Percentiles rank a stretch among this genome's conserved stretches.
Evolutionary conservation across 768 basidiomycete species (phyloP).

Genomic region (Glaciozyma antarctica): DNA sequence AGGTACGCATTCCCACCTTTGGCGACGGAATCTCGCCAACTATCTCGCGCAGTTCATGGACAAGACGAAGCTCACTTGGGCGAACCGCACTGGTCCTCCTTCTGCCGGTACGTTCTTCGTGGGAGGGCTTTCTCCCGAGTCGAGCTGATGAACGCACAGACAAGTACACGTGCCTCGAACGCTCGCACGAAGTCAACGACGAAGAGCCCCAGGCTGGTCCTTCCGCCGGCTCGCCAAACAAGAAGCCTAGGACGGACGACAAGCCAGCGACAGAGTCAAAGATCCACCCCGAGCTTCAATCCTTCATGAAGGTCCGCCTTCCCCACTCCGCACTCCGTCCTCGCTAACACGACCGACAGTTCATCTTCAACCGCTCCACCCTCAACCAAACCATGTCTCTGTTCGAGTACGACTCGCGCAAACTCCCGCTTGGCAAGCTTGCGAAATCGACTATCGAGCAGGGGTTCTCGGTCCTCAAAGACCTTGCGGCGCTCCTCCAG

Average conservation of each 20-base stretch:
- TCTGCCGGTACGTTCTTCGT: background rate
- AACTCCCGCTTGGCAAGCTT: background rate
- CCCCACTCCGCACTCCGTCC: background rate
- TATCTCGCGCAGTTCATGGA: background rate
- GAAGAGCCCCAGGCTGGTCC: background rate
- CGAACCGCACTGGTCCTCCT: background rate
- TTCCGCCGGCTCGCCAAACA: background rate
- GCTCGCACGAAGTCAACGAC: background rate
- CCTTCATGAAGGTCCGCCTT: background rate
- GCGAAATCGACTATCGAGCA: background rate
- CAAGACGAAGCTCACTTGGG: background rate
- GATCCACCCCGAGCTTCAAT: background rate
- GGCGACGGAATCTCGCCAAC: background rate
- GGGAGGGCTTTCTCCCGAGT: no score
- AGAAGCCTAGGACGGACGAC: background rate
- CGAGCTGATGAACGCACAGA: background rate
- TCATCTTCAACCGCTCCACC: background rate
- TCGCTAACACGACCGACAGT: background rate
- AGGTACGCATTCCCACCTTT: background rate
- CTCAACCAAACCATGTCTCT: background rate
- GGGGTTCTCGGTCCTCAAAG: background rate
- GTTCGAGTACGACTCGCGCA: constrained; percentile 1
- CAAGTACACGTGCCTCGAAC: constrained; percentile 4
- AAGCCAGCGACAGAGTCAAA: background rate
- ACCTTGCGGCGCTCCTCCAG: background rate